These are phyloP conservation scores for Aspergillus mulundensis DNA, from an alignment of 495 filamentous ascomycete genomes.

Conservation along the genomic window DNA sequence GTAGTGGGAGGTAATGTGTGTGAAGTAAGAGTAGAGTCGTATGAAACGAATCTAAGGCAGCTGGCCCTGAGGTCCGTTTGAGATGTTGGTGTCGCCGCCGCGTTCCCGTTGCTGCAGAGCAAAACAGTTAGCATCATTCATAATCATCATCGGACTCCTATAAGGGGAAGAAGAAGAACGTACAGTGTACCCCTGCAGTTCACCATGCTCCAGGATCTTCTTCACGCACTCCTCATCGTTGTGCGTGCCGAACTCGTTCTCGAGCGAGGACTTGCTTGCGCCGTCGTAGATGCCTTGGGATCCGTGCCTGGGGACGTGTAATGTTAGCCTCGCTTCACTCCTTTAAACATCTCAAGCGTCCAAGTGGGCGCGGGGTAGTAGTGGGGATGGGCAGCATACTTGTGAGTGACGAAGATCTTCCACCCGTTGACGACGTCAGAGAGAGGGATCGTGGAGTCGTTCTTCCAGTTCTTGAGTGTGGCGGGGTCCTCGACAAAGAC, in stretches of 20 bases:
- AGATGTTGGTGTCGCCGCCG: slow-evolving; percentile 1
- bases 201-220: slow-evolving; percentile 75
- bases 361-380: background rate
- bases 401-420: slow-evolving; percentile 87
- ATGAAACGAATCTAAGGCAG: background rate
- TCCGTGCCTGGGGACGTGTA: slow-evolving; percentile 62
- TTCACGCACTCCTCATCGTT: slow-evolving; percentile 73
- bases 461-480: slow-evolving; percentile 74
- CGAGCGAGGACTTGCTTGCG: slow-evolving; percentile 68
- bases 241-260: slow-evolving; percentile 81
- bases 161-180: slow-evolving; percentile 20
- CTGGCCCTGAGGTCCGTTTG: slow-evolving; percentile 2
- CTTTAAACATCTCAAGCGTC: background rate
- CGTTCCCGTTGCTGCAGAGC: slow-evolving; percentile 5
- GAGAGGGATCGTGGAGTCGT: slow-evolving; percentile 72
- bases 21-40: background rate
- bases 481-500: slow-evolving; percentile 77
- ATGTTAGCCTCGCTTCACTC: background rate
- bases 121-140: background rate
- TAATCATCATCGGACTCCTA: too few relatives aligned
- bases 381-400: slow-evolving; percentile 51
- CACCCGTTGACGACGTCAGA: slow-evolving; percentile 82
- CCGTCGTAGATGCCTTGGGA: slow-evolving; percentile 72
- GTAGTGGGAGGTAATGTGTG: background rate
- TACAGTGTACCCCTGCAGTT: slow-evolving; percentile 64